These are phyloP conservation scores for Fusarium oxysporum DNA, from an alignment of 2,329 filamentous ascomycete species.

Conservation along the genomic window DNA sequence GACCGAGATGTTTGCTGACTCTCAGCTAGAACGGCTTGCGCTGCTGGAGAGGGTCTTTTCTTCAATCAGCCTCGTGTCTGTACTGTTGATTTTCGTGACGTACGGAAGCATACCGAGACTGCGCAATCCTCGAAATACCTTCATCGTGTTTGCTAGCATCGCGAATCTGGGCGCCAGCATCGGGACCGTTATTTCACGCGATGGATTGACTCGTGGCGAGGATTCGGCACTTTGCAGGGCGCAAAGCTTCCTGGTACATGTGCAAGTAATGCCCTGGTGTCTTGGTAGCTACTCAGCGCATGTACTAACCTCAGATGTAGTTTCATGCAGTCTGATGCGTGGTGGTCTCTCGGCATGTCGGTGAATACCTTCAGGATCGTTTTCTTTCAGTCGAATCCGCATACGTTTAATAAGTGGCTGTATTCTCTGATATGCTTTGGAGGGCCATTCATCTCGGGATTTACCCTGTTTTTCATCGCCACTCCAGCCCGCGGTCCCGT, in stretches of 20 bases:
- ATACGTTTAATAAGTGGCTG: not conserved
- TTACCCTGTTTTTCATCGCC: not conserved
- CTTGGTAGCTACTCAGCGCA: fast-evolving
- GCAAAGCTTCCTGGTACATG: not conserved
- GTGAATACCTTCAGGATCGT: not conserved
- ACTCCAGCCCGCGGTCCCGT: not conserved
- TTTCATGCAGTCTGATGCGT: conserved; percentile 2
- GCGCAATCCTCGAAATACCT: not conserved
- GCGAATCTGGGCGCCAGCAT: not conserved
- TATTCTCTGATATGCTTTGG: not conserved
- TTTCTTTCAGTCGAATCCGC: not conserved
- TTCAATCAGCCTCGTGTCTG: not conserved
- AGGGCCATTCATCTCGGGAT: not conserved
- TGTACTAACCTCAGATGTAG: not conserved
- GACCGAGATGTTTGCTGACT: not conserved
- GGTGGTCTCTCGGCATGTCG: conserved; percentile 3
- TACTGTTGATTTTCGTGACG: not conserved
- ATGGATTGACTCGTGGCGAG: not conserved
- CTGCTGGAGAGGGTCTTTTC: not conserved
- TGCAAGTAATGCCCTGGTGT: not conserved
- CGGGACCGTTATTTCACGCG: not conserved
- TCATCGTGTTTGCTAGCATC: not conserved
- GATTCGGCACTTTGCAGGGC: not conserved
- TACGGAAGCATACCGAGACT: not conserved
- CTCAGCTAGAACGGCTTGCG: not conserved